Percentiles rank a stretch among this genome's conserved stretches.
phyloP scores from a whole-genome alignment of 129 eudicot genomes.

The Glebionis coronaria region DNA sequence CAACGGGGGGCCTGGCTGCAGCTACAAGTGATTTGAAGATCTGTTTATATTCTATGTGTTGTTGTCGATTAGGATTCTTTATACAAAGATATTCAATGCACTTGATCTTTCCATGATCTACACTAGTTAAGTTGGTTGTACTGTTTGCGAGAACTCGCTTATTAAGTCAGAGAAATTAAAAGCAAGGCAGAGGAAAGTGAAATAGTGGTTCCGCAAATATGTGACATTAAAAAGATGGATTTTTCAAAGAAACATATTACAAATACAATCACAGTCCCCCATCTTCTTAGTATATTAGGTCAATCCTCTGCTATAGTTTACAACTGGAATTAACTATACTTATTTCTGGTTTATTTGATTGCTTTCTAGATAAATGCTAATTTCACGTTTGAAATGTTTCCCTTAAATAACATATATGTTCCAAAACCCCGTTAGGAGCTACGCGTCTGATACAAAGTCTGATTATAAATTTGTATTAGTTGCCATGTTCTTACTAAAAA shows the following conservation, averaged over 20 bases:
- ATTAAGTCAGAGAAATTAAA: conserved; percentile 89
- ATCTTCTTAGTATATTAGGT: conserved; percentile 98
- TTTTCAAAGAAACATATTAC: conserved; percentile 93
- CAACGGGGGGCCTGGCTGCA: conserved; percentile 95
- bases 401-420: too few relatives aligned
- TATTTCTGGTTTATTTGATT: neutral
- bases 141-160: conserved; percentile 77
- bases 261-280: conserved; percentile 80
- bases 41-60: too few relatives aligned
- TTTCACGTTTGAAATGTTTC: too few relatives aligned
- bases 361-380: neutral
- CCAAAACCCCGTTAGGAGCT: neutral
- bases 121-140: conserved; percentile 5
- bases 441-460: conserved; percentile 15
- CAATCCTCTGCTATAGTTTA: conserved; percentile 5
- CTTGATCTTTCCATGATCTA: conserved; percentile 7
- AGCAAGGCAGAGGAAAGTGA: conserved; percentile 99
- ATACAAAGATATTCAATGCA: conserved; percentile 12
- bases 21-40: conserved; percentile 97
- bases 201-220: conserved; percentile 98
- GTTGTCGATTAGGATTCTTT: conserved; percentile 16
- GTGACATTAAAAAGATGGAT: too few relatives aligned
- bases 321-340: conserved; percentile 2
- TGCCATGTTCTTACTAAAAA: conserved; percentile 5
- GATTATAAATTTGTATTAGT: neutral